Evolutionary conservation across 1,139 yeast species (phyloP).

Genomic region (Hemisphaericaspora lyxosophila): DNA sequence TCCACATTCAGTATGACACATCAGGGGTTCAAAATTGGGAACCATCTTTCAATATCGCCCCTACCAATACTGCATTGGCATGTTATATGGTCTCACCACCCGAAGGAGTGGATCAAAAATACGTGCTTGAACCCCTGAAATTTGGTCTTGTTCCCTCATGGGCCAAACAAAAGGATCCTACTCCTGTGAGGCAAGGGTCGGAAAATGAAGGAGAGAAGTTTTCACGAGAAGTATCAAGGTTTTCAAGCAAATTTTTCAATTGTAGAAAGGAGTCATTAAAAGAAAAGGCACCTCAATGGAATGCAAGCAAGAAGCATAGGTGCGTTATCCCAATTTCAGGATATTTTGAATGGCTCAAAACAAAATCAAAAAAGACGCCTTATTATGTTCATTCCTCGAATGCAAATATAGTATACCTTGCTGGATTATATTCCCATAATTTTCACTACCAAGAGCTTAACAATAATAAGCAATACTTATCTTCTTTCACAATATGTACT

Average conservation of each 20-base stretch:
- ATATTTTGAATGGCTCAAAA: conserved; percentile 76
- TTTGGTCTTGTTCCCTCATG: conserved; percentile 46
- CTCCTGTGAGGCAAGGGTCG: conserved; percentile 21
- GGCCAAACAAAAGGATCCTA: conserved; percentile 38
- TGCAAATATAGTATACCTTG: conserved; percentile 57
- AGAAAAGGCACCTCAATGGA: conserved; percentile 51
- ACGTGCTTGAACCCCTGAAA: conserved; percentile 37
- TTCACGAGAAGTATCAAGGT: conserved; percentile 32
- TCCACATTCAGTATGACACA: conserved; percentile 11
- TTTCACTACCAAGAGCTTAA: conserved; percentile 28
- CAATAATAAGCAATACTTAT: conserved; percentile 28
- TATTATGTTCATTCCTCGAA: conserved; percentile 60
- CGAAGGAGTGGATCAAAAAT: conserved; percentile 15
- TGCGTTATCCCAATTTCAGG: conserved; percentile 83
- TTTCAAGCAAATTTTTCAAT: conserved; percentile 49
- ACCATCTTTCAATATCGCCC: conserved; percentile 41
- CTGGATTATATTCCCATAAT: conserved; percentile 65
- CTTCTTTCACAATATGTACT: conserved; percentile 72
- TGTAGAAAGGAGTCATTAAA: conserved; percentile 61
- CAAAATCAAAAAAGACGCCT: conserved; percentile 50
- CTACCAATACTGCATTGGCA: conserved; percentile 38
- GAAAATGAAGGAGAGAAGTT: conserved; percentile 20
- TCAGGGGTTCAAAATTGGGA: conserved; percentile 15
- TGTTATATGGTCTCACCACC: conserved; percentile 21
- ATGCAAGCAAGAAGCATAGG: conserved; percentile 37